Percentiles rank a stretch among this genome's conserved stretches.
Evolutionary conservation across 345 rosid species (phyloP).

Genomic region (Garcia nutans): DNA sequence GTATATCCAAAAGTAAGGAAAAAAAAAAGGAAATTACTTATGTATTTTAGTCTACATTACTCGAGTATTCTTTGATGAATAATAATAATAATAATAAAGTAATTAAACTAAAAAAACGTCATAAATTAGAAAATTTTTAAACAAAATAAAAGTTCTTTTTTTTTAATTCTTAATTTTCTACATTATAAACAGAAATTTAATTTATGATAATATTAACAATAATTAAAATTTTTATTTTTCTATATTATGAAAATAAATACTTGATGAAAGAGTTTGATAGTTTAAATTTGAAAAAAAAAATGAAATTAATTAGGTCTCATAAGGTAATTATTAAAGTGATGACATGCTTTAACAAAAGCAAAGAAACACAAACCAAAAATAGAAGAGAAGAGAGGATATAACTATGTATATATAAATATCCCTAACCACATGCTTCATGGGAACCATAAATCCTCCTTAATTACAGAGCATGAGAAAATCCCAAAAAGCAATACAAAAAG

Average conservation of each 20-base stretch:
- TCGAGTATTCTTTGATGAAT: too few species aligned
- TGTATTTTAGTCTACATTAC: too few species aligned
- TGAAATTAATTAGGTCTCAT: conserved; percentile 9
- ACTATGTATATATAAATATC: not conserved
- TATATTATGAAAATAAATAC: too few species aligned
- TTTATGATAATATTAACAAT: too few species aligned
- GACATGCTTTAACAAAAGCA: conserved; percentile 54
- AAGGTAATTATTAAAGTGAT: conserved; percentile 37
- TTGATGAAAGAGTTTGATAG: too few species aligned
- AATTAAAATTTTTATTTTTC: too few species aligned
- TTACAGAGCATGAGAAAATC: conserved; percentile 47
- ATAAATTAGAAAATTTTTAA: too few species aligned
- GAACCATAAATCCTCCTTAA: conserved; percentile 41
- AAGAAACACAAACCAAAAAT: conserved; percentile 12
- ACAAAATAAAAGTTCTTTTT: not conserved
- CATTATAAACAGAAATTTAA: too few species aligned
- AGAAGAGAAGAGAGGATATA: conserved; percentile 9
- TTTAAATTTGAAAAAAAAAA: conserved; percentile 7
- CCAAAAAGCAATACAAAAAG: conserved; percentile 41
- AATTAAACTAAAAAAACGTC: too few species aligned
- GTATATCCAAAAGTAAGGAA: not conserved
- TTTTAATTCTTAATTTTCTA: too few species aligned
- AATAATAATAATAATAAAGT: too few species aligned
- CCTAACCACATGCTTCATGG: conserved; percentile 55
- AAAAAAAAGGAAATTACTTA: too few species aligned